Percentiles rank a stretch among this genome's conserved stretches.
These are phyloP conservation scores for Fistulinella prunicolor DNA, from an alignment of 768 basidiomycete genomes.

Conservation along the genomic window DNA sequence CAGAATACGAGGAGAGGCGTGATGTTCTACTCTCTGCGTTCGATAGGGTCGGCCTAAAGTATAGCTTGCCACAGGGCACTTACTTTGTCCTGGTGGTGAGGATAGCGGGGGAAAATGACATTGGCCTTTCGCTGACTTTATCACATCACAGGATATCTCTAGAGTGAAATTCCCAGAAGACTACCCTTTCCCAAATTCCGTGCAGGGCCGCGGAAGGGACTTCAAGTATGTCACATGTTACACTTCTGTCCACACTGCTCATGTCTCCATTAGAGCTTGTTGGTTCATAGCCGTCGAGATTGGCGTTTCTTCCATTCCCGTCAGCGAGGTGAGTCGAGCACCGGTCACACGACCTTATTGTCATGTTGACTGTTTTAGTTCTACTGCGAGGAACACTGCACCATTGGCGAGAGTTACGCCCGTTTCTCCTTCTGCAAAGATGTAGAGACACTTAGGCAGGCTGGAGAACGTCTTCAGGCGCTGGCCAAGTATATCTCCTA, in stretches of 20 bases:
- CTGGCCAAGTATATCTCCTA: slow-evolving; percentile 62
- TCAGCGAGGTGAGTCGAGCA: slow-evolving; percentile 75
- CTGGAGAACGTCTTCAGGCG: slow-evolving; percentile 77
- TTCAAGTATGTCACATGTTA: slow-evolving; percentile 56
- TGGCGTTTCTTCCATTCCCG: slow-evolving; percentile 90
- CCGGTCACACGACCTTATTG: neutral
- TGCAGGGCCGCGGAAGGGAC: slow-evolving; percentile 80
- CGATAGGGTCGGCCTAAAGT: slow-evolving; percentile 78
- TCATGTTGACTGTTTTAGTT: slow-evolving; percentile 51
- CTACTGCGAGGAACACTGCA: slow-evolving; percentile 84
- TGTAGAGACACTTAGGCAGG: slow-evolving; percentile 71
- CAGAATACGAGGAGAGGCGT: slow-evolving; percentile 80
- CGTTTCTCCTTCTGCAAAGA: slow-evolving; percentile 98
- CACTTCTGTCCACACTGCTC: slow-evolving; percentile 2
- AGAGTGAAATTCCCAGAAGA: slow-evolving; percentile 75
- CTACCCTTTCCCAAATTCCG: slow-evolving; percentile 75
- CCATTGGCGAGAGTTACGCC: slow-evolving; percentile 82
- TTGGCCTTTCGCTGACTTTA: slow-evolving; percentile 2
- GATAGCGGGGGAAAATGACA: slow-evolving; percentile 1
- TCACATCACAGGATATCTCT: slow-evolving; percentile 61
- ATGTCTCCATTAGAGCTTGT: slow-evolving; percentile 56
- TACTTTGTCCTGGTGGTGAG: slow-evolving; percentile 87
- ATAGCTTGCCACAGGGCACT: slow-evolving; percentile 84
- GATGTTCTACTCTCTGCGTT: slow-evolving; percentile 74
- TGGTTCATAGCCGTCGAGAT: slow-evolving; percentile 94